phyloP scores from a whole-genome alignment of 139 green algal species.

The Micractinium conductrix region DNA sequence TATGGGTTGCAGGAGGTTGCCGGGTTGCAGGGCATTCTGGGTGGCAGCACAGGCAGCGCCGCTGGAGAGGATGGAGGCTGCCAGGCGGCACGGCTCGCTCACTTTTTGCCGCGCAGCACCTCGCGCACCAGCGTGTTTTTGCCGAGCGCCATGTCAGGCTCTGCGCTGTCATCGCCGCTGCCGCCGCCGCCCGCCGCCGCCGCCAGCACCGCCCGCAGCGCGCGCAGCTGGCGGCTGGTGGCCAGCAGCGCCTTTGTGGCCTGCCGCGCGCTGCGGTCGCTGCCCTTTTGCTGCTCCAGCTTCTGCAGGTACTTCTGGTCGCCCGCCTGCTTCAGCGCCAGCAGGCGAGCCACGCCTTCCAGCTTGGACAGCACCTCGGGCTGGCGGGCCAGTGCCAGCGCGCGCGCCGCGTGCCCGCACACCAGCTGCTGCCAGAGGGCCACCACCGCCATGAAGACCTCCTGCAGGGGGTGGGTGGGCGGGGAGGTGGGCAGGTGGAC shows the following conservation, averaged over 20 bases:
- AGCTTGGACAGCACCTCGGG: constrained; percentile 55
- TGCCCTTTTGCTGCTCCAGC: constrained; percentile 76
- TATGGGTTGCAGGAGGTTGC: too few relatives aligned
- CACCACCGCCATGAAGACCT: constrained; percentile 64
- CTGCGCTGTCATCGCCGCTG: not conserved
- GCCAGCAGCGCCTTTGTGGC: constrained; percentile 71
- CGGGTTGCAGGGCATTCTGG: too few relatives aligned
- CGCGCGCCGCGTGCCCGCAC: constrained; percentile 29
- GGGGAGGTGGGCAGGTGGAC: too few relatives aligned
- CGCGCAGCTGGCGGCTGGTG: constrained; percentile 56
- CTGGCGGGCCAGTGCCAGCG: constrained; percentile 25
- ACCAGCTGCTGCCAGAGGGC: constrained; percentile 58
- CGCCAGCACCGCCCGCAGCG: constrained; percentile 56
- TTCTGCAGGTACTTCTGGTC: constrained; percentile 81
- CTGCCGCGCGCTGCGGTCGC: constrained; percentile 54
- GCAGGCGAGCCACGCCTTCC: constrained; percentile 74
- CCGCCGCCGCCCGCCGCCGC: constrained; percentile 21
- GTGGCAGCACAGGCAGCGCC: too few relatives aligned
- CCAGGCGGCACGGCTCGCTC: too few relatives aligned
- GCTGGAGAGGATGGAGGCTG: too few relatives aligned
- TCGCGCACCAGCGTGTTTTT: constrained; percentile 41
- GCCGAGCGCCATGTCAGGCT: constrained; percentile 4
- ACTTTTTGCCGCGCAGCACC: constrained; percentile 10
- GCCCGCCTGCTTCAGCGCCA: constrained; percentile 69
- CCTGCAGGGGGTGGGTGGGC: too few relatives aligned